These are phyloP conservation scores for Dactylellina parvicollis DNA, from an alignment of 2,329 filamentous ascomycete genomes.

Conservation along the genomic window DNA sequence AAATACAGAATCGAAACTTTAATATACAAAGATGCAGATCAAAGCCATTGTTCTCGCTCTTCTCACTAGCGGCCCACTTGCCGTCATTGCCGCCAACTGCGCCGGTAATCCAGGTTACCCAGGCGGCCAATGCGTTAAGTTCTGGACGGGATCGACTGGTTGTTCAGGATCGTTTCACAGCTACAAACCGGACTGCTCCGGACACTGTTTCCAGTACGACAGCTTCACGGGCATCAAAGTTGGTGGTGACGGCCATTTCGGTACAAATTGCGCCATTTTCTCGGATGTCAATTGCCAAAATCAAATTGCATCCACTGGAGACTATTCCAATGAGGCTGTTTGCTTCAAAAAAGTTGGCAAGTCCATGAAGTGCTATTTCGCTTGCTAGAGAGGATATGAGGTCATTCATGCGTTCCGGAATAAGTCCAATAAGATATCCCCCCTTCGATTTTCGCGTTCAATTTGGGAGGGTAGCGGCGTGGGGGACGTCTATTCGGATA, in stretches of 20 bases:
- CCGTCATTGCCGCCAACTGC: constrained; percentile 21
- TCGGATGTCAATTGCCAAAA: constrained; percentile 46
- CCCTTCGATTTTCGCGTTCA: no score
- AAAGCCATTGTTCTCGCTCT: constrained; percentile 8
- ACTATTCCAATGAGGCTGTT: background rate
- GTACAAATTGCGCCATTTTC: constrained; percentile 49
- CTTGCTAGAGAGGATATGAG: constrained; percentile 7
- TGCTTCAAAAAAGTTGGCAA: constrained; percentile 35
- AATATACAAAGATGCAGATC: constrained; percentile 32
- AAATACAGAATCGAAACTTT: background rate
- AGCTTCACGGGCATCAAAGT: constrained; percentile 44
- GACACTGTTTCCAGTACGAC: constrained; percentile 37
- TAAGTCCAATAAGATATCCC: no score
- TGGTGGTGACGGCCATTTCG: constrained; percentile 40
- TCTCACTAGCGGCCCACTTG: constrained; percentile 22
- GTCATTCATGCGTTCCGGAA: no score
- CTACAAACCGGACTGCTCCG: constrained; percentile 42
- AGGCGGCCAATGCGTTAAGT: constrained; percentile 38
- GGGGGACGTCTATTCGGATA: no score
- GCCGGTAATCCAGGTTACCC: constrained; percentile 20
- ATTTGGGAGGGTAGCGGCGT: no score
- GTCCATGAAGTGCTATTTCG: constrained; percentile 50
- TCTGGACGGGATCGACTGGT: constrained; percentile 25
- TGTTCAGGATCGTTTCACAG: constrained; percentile 21
- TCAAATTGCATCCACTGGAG: constrained; percentile 40